These are phyloP conservation scores for Exsudoporus frostii DNA, from an alignment of 768 basidiomycete species.

Conservation along the genomic window DNA sequence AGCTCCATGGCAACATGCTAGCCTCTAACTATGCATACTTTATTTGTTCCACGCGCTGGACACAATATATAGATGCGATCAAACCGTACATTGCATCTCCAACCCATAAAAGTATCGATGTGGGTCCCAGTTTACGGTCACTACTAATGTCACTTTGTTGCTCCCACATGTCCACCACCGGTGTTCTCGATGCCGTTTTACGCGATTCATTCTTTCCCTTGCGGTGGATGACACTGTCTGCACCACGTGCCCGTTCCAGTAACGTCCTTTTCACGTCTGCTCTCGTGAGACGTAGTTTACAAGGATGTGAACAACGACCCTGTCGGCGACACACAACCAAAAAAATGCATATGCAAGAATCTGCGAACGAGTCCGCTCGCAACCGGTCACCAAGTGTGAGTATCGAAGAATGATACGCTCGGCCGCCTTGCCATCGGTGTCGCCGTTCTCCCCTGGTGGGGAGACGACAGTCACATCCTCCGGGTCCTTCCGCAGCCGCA, in stretches of 20 bases:
- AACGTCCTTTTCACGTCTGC: background rate
- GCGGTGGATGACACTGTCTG: background rate
- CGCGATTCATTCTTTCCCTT: background rate
- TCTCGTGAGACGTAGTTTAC: background rate
- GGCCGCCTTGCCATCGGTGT: background rate
- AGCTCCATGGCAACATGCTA: background rate
- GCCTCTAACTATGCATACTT: background rate
- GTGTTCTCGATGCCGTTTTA: background rate
- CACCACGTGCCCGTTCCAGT: background rate
- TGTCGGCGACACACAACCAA: background rate
- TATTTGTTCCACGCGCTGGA: background rate
- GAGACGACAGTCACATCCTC: background rate
- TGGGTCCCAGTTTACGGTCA: background rate
- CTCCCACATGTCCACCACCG: background rate
- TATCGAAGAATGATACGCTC: background rate
- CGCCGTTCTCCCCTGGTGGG: background rate
- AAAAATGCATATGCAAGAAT: background rate
- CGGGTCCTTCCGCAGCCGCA: conserved; percentile 4
- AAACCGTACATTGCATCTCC: background rate
- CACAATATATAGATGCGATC: background rate
- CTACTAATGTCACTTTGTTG: background rate
- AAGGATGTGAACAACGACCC: background rate
- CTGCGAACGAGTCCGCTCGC: background rate
- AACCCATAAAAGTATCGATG: background rate
- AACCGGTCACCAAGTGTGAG: background rate